Evolutionary conservation across 148 eudicot species (phyloP), one percentile per base, ranked within the genome.

Genomic region (Simmondsia chinensis): DNA sequence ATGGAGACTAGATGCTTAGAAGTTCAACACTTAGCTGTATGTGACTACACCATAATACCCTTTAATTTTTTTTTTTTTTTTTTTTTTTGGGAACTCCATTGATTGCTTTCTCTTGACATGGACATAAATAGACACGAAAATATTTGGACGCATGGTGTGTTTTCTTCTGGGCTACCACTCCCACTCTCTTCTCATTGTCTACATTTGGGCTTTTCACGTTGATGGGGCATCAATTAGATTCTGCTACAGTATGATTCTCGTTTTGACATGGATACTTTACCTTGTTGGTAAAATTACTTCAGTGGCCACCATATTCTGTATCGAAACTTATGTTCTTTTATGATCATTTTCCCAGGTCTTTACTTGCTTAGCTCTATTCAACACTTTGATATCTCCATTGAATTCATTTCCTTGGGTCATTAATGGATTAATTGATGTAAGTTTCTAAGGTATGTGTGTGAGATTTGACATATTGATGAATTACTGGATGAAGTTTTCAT

Each of bases 371-470:
- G 95, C 97, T 42, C 73, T 89, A 29, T 91, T 91, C 54, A 91
- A 91, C 41, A 85, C 56, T 69, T 73, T 91, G 70, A 91, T 91
- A 59, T 82, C 95, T 50, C 97, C 95, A 5, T 66, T 85, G 39
- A 91, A 91, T 69, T 91, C 97, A 48, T 91, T 89, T 61, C 97
- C 97, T 3, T 91, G 97, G 97, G 97, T 91, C 77, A 85, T 85
- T 25, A 91, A 91, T 50, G 97, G 97, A 50, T 66, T 91, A 48
- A 72, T 87, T 66, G 96, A 87, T 69, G 96, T 87, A 72, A 82
- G 96, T 75, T 58, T 40, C 17, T 52, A 20, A 19, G 44, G 11
- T 19, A n/a, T 21, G 8, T 16, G 20, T 19, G 39, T 38, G 21
- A 31, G 27, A 50, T 27, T 60, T 14, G 14, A 19, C 28, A 5